Percentiles rank a stretch among this genome's conserved stretches.
Conservation (phyloP, 139 green algal species). For the Astrephomene gubernaculifera region DNA sequence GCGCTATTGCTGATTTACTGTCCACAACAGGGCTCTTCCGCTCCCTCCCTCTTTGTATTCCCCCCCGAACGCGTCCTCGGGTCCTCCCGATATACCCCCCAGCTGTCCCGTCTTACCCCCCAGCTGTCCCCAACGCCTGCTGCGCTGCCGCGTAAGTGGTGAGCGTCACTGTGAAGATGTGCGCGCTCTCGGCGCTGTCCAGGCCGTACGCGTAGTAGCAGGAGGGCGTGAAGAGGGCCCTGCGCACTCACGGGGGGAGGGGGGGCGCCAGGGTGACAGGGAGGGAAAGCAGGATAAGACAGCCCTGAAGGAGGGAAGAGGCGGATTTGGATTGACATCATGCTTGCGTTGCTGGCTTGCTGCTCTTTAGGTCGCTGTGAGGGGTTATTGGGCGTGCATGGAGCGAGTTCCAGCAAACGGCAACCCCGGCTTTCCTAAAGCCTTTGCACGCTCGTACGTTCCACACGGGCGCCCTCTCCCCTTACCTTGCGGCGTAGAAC, state of each 20-base stretch:
- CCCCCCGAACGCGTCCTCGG: no score
- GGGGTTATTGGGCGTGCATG: background rate
- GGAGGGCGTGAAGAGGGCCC: conserved; percentile 18
- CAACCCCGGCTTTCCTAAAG: background rate
- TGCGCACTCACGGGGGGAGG: background rate
- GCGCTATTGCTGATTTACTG: background rate
- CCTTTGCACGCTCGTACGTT: background rate
- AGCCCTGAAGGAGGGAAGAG: background rate
- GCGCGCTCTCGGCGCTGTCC: conserved; percentile 15
- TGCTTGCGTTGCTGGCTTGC: background rate
- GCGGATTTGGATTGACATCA: background rate
- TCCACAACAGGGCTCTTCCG: background rate
- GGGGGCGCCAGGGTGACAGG: background rate
- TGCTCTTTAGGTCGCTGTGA: background rate
- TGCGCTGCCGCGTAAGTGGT: background rate
- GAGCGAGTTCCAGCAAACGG: background rate
- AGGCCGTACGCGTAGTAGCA: conserved; percentile 41
- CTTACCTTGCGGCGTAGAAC: conserved; percentile 22
- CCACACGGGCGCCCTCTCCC: background rate
- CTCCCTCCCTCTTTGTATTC: background rate
- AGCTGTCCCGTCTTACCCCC: background rate
- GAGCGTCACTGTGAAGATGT: conserved; percentile 5
- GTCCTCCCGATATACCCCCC: no score
- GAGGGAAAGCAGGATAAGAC: background rate
- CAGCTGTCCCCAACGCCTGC: background rate